Base-by-base conservation (phyloP, 805 yeast species). In the Candida morakotiae region DNA sequence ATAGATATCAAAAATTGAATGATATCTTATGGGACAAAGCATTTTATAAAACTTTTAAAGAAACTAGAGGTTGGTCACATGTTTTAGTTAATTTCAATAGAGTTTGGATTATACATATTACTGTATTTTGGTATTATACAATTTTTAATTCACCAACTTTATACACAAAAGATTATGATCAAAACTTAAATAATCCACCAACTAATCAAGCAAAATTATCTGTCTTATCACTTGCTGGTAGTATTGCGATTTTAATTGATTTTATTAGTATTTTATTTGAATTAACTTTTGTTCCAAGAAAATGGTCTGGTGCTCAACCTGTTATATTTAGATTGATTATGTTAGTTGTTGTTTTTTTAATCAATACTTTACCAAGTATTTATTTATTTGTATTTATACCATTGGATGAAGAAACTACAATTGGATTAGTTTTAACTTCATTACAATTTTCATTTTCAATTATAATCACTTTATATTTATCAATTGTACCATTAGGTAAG, bases 41-140 rank as follows among this genome's bases (percentile, higher is more conserved):
- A 0, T 81, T 87, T 46, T 71, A 70, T 46, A 87, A 87, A 58
- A 86, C 95, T 1, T 87, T 79, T 54, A 71, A 64, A 39, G 95
- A 86, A 55, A 67, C 70, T 28, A 72, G 95, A 58, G 73, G 82
- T 10, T 86, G 95, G 95, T 62, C 76, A 40, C 95, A 86, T 59
- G 71, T 77, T 24, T 47, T 83, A 18, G 72, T 81, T 17, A 84
- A 86, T 54, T 86, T 86, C 59, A 83, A 81, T 56, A 64, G 95
- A 39, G 77, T 83, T 37, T 83, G 91, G 89, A 79, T 83, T 37
- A 74, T 85, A 34, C 95, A 86, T 52, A 64, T 79, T 27, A 69
- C 86, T 1, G 64, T 79, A 23, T 86, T 83, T 55, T 86, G 95
- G 95, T 75, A 78, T 40, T 86, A 79, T 52, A 82, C 88, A 0